A percentile compares a stretch with the other conserved stretches of the same genome.
phyloP scores from a whole-genome alignment of 2,329 filamentous ascomycete genomes.

The Boeremia lycopersici region DNA sequence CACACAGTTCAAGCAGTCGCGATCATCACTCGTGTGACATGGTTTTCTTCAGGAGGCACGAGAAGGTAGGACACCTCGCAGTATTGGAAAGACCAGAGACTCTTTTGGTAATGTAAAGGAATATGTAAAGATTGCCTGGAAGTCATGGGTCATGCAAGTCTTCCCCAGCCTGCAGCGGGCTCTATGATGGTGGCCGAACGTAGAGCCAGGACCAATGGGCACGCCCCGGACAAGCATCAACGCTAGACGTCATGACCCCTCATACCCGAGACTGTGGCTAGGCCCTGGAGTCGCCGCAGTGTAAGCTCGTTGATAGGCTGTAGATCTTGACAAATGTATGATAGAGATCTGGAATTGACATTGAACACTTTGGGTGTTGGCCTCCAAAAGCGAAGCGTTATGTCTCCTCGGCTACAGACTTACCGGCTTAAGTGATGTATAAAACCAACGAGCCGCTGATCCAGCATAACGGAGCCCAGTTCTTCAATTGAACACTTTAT shows the following conservation, averaged over 20 bases:
- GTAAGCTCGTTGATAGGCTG: neutral
- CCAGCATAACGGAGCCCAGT: neutral
- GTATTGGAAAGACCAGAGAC: conserved; percentile 52
- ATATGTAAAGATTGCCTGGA: conserved; percentile 48
- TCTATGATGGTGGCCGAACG: no score
- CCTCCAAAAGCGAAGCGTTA: neutral
- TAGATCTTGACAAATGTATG: conserved; percentile 9
- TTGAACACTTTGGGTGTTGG: neutral
- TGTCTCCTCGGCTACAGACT: neutral
- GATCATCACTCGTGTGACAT: no score
- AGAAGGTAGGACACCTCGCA: conserved; percentile 56
- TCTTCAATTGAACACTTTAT: neutral
- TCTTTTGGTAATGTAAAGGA: conserved; percentile 54
- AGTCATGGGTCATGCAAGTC: neutral
- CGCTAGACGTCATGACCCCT: neutral
- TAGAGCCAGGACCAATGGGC: neutral
- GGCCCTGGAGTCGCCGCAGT: neutral
- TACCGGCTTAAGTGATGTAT: neutral
- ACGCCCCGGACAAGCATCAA: neutral
- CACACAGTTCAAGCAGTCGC: no score
- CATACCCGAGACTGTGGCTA: neutral
- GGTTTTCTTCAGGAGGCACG: conserved; percentile 46
- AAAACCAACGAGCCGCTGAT: neutral
- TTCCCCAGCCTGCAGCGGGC: no score
- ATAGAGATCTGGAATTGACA: neutral